Base-by-base conservation (phyloP, 345 rosid species). In the Brassica juncea region DNA sequence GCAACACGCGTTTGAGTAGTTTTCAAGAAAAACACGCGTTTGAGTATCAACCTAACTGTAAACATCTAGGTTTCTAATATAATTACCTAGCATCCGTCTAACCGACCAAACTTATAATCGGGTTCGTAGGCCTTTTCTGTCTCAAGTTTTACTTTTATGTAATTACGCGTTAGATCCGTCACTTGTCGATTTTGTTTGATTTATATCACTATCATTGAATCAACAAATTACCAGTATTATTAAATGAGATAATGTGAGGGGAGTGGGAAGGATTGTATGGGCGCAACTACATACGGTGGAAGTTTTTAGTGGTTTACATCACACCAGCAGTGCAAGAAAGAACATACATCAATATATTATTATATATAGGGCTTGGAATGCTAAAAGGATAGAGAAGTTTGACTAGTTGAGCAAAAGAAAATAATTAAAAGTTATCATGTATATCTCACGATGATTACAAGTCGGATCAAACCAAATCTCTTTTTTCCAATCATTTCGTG, bases 401-500 rank as follows among this genome's bases (percentile, higher is more conserved):
- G 77, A 57, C 81, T 70, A 34, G 64, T 61, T 31, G 8, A 16
- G 54, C 62, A 69, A 12, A 70, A 49, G 3, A 52, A 10, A 60
- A 70, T 70, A 70, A 65, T 34, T 62, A 30, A 61, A 4, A 70
- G 49, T 44, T 23, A 58, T 47, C 34, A 31, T 59, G 39, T 31
- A 76, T 5, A 52, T 77, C 23, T 58, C 75, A 60, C 80, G 63
- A 62, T 70, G 70, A 62, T 49, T 52, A n/a, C 70, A 62, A 35
- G 57, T 52, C 57, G 57, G 57, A 6, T 62, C 58, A 30, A 65
- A 71, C 55, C 72, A 15, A 54, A 16, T 54, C 61, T 57, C 11
- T 19, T 57, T 16, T 21, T 8, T 3, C 2, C 27, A 27, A 19
- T 16, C 61, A 19, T 19, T 57, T 57, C 61, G 61, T 57, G 4